Conservation (phyloP, 768 basidiomycete species). For the Porphyrellus cyaneotinctus region DNA sequence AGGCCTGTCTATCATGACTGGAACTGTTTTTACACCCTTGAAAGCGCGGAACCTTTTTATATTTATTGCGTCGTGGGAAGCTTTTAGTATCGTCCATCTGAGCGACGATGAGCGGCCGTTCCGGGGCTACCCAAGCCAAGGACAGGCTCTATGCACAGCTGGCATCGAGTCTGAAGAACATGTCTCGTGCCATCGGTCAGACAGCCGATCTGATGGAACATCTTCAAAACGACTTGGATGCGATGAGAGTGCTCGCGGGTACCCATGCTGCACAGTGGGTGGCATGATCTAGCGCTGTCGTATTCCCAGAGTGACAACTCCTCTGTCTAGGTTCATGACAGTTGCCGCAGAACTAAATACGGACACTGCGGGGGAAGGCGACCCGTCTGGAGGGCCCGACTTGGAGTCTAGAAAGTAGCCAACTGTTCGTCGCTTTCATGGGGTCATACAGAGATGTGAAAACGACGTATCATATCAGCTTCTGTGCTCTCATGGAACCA, state of each 20-base stretch:
- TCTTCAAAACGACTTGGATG: slow-evolving; percentile 69
- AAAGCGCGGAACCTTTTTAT: too few relatives aligned
- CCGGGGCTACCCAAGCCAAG: slow-evolving; percentile 70
- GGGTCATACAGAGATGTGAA: too few relatives aligned
- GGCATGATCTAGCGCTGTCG: not conserved
- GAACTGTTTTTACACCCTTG: too few relatives aligned
- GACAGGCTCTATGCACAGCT: slow-evolving; percentile 79
- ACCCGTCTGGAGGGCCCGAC: slow-evolving; percentile 1
- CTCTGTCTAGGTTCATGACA: slow-evolving; percentile 45
- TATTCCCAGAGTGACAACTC: not conserved
- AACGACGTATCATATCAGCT: too few relatives aligned
- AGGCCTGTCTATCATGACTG: too few relatives aligned
- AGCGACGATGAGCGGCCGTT: slow-evolving; percentile 15
- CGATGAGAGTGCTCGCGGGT: slow-evolving; percentile 76
- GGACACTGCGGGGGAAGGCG: slow-evolving; percentile 22
- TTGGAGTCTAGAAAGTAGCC: slow-evolving; percentile 12
- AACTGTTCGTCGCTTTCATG: not conserved
- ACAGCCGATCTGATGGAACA: slow-evolving; percentile 77
- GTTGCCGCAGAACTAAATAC: slow-evolving; percentile 41
- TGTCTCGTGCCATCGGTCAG: slow-evolving; percentile 63
- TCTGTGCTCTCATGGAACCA: too few relatives aligned
- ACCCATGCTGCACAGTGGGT: slow-evolving; percentile 78
- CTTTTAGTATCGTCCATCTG: too few relatives aligned
- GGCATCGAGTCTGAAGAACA: slow-evolving; percentile 59
- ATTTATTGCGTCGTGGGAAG: not conserved